Evolutionary conservation across 768 basidiomycete genomes (phyloP).

Genomic region (Rossbeevera mucosa): DNA sequence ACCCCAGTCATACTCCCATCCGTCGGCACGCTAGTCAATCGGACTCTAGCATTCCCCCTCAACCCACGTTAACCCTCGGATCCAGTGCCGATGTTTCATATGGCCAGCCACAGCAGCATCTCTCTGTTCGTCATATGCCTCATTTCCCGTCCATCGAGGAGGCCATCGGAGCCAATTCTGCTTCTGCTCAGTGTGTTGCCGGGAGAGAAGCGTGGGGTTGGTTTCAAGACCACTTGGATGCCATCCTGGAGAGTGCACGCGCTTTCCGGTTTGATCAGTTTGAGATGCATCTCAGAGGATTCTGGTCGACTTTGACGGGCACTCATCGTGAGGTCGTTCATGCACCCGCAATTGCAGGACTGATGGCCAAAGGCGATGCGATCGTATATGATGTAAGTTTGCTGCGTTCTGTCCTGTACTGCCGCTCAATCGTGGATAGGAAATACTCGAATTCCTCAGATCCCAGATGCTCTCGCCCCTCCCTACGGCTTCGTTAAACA

Average conservation of each 20-base stretch:
- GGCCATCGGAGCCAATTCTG: constrained; percentile 68
- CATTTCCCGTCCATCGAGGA: constrained; percentile 86
- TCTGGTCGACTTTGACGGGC: constrained; percentile 74
- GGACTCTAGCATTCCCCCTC: constrained; percentile 50
- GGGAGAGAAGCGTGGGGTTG: constrained; percentile 87
- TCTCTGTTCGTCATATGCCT: constrained; percentile 71
- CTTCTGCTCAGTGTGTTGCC: constrained; percentile 71
- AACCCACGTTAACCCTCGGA: constrained; percentile 54
- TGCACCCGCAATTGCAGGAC: constrained; percentile 79
- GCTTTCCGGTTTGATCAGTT: constrained; percentile 85
- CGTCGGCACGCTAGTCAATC: constrained; percentile 61
- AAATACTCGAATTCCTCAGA: constrained; percentile 82
- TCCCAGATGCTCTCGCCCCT: constrained; percentile 82
- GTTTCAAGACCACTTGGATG: constrained; percentile 89
- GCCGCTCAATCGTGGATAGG: constrained; percentile 42
- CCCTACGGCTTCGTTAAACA: constrained; percentile 58
- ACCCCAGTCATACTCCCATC: constrained; percentile 69
- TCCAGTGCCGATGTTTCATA: constrained; percentile 44
- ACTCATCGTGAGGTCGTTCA: constrained; percentile 85
- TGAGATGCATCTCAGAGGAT: constrained; percentile 79
- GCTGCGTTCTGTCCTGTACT: not conserved
- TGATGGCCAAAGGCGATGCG: constrained; percentile 88
- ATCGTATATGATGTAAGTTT: constrained; percentile 84
- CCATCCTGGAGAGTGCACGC: constrained; percentile 71
- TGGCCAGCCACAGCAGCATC: constrained; percentile 41